These are phyloP conservation scores for Rhizopus microsporus DNA, from an alignment of 371 early-diverging fungal genomes.

Conservation along the genomic window DNA sequence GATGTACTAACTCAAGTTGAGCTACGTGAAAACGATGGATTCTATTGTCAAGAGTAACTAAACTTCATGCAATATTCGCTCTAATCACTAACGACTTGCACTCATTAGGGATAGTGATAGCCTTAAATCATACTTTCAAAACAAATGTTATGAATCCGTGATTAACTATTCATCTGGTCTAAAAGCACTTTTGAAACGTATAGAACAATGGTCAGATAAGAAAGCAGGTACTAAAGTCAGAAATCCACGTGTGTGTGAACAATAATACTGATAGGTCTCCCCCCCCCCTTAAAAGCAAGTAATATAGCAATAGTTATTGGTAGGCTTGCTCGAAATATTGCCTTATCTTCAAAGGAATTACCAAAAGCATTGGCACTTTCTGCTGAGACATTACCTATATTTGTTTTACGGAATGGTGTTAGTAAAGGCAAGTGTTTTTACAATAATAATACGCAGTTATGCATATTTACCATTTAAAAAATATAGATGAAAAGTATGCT, in stretches of 20 bases:
- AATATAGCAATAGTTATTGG: slow-evolving; percentile 36
- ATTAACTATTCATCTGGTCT: slow-evolving; percentile 18
- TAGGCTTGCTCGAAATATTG: slow-evolving; percentile 38
- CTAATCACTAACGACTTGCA: background rate
- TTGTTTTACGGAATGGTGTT: slow-evolving; percentile 35
- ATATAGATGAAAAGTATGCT: slow-evolving; percentile 31
- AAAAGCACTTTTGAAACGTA: slow-evolving; percentile 11
- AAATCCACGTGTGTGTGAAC: background rate
- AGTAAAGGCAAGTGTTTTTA: slow-evolving; percentile 29
- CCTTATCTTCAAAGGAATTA: slow-evolving; percentile 33
- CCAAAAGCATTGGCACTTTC: slow-evolving; percentile 26
- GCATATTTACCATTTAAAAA: background rate
- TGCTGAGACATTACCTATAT: slow-evolving; percentile 14
- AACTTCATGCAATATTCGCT: background rate
- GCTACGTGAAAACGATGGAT: slow-evolving; percentile 18
- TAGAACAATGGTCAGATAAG: slow-evolving; percentile 23
- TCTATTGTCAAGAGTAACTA: slow-evolving; percentile 29
- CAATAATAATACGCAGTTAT: background rate
- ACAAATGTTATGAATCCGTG: slow-evolving; percentile 22
- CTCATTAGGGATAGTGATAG: slow-evolving; percentile 27
- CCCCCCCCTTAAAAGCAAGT: slow-evolving; percentile 12
- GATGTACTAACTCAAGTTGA: slow-evolving; percentile 26
- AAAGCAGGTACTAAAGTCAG: slow-evolving; percentile 8
- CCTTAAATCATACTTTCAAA: slow-evolving; percentile 33
- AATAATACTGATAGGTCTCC: background rate